Evolutionary conservation across 495 filamentous ascomycete genomes (phyloP), one percentile per base, ranked within the genome.

Genomic region (Hamigera avellanea): DNA sequence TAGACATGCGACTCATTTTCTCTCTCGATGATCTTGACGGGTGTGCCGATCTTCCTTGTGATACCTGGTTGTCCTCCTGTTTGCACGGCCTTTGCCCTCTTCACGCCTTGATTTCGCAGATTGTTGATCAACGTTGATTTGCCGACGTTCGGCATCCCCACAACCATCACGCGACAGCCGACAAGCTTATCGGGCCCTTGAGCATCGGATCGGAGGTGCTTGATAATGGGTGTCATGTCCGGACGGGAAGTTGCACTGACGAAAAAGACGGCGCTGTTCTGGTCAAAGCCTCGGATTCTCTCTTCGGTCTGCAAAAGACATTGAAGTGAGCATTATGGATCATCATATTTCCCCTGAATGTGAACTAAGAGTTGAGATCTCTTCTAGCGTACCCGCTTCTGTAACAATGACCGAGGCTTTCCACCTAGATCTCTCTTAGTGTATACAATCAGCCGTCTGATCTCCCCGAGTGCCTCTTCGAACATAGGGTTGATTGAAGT

Each of bases 71-170:
- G 78, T 6, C 77, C 77, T 3, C 93, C 93, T 1, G 87, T 95
- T 36, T 62, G 64, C 32, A 87, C 78, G 7, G 76, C 93, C 56
- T 95, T 95, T 26, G 76, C 70, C 40, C 80, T 75, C 13, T 67
- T 57, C 39, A 82, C 64, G 30, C 87, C 83, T 13, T 65, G 59
- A 14, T 66, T 70, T 8, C 93, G 81, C 26, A 98, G 67, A 18
- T 80, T 70, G 56, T 98, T 98, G 16, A 98, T 76, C 10, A 98
- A 67, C 0, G 89, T 85, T 15, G 84, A 93, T 58, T 98, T 78
- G 14, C 73, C 91, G 0, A 91, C 83, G 57, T 98, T 98, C 5
- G 91, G 91, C 89, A 98, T 95, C 18, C 91, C 91, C 13, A 95
- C 87, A 1, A 96, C 74, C 54, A 98, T 69, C 36, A 85, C 72